A percentile compares a stretch with the other conserved stretches of the same genome.
These are phyloP conservation scores for Hericium rajendrae DNA, from an alignment of 768 basidiomycete species.

Conservation along the genomic window DNA sequence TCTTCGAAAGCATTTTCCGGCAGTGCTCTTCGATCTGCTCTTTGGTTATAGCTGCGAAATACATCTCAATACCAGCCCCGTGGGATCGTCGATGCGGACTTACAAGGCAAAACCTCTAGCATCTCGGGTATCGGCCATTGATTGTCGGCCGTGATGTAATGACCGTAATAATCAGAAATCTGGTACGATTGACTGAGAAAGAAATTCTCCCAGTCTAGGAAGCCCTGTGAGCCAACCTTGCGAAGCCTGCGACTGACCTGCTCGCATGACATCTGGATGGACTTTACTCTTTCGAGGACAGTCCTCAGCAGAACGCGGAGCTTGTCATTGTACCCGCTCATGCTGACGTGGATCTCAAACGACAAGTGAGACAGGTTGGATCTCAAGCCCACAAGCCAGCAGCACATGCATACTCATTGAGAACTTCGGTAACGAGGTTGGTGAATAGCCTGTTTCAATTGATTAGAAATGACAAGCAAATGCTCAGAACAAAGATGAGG, in stretches of 20 bases:
- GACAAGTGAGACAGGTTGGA: constrained; percentile 58
- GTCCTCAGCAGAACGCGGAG: constrained; percentile 61
- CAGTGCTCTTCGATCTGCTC: too few relatives aligned
- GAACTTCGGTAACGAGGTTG: constrained; percentile 79
- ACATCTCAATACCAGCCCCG: neutral
- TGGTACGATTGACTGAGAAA: constrained; percentile 76
- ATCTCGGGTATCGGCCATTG: constrained; percentile 75
- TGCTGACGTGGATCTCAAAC: constrained; percentile 55
- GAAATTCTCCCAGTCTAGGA: constrained; percentile 79
- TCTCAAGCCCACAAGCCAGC: constrained; percentile 84
- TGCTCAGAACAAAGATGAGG: too few relatives aligned
- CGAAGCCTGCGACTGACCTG: constrained; percentile 39
- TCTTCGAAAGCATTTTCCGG: constrained; percentile 49
- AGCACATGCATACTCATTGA: constrained; percentile 87
- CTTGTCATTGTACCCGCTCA: constrained; percentile 92
- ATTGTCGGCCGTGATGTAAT: constrained; percentile 59
- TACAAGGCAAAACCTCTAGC: constrained; percentile 61
- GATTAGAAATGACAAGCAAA: neutral
- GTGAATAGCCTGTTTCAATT: constrained; percentile 54
- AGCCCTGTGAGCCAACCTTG: constrained; percentile 27
- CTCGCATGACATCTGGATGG: constrained; percentile 69
- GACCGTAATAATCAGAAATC: constrained; percentile 66
- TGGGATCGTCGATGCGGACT: constrained; percentile 20
- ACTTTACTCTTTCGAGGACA: constrained; percentile 60
- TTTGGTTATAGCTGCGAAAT: constrained; percentile 51